Base-by-base conservation (phyloP, 2,329 filamentous ascomycete genomes). In the Malbranchea cinnamomea region DNA sequence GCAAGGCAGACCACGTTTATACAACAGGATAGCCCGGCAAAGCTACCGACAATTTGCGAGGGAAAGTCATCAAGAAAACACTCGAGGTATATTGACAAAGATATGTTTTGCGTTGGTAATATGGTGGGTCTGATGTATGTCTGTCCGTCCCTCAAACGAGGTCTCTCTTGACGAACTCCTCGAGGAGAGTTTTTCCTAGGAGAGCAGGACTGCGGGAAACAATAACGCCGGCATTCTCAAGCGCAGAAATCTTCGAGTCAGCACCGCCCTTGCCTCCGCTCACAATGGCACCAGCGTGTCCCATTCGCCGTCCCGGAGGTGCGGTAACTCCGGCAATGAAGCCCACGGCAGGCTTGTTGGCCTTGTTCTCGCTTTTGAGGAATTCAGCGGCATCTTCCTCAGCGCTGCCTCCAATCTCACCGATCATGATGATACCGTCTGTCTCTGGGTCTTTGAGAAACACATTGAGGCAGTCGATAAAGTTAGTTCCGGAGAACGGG, bases 401-500 rank as follows among this genome's bases (percentile, higher is more conserved):
- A 36, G 89, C 89, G 37, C 80, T 82, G 41, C 89, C 89, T 62
- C 89, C 89, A 56, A 98, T 95, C 68, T 95, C 89, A 55, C 89
- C 89, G 57, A 98, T 95, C 89, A 98, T 94, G 67, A 98, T 94
- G 64, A 98, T 94, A 54, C 89, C 89, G 56, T 98, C 89, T 22
- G 89, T 98, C 66, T 93, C 83, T 57, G 78, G 71, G 59, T 98
- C 89, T 59, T 91, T 69, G 48, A 93, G 74, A 74, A 98, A 98
- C 54, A 95, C 83, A 55, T 82, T 80, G 48, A 98, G 71, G 71
- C 87, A 94, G 72, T 98, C 89, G 63, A 98, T 95, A 69, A 95
- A 98, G 74, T 93, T 95, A 62, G 89, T 95, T 48, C 89, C 89
- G 51, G 79, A 87, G 71, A 98, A 98, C 48, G 89, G 89, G 64